phyloP scores from a whole-genome alignment of 768 basidiomycete species.

The Rubroboletus satanas region DNA sequence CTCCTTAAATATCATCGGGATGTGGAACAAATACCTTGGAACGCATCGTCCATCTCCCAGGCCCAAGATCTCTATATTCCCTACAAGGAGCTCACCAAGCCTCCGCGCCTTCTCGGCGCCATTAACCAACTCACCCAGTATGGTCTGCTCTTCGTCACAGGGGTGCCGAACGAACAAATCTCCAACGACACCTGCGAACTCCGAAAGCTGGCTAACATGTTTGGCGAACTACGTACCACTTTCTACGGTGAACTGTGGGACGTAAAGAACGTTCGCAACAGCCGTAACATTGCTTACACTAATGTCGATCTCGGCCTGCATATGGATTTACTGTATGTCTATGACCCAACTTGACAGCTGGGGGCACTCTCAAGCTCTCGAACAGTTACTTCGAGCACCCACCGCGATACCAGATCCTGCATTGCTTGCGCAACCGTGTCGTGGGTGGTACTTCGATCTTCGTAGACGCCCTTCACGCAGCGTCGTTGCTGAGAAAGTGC shows the following conservation, averaged over 20 bases:
- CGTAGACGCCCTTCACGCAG: constrained; percentile 73
- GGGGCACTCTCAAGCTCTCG: constrained; percentile 3
- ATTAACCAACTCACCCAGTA: constrained; percentile 68
- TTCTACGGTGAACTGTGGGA: constrained; percentile 92
- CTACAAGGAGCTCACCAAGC: constrained; percentile 48
- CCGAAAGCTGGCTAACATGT: constrained; percentile 54
- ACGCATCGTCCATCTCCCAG: constrained; percentile 34
- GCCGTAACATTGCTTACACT: constrained; percentile 93
- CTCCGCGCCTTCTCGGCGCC: constrained; percentile 47
- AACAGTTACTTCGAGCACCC: constrained; percentile 86
- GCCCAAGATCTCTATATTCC: constrained; percentile 47
- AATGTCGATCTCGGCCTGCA: constrained; percentile 84
- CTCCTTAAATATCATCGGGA: constrained; percentile 47
- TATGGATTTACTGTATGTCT: constrained; percentile 83
- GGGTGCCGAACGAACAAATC: constrained; percentile 63
- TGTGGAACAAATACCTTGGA: constrained; percentile 42
- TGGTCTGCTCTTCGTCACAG: constrained; percentile 70
- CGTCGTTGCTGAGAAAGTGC: constrained; percentile 44
- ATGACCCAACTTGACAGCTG: background rate
- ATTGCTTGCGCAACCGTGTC: constrained; percentile 84
- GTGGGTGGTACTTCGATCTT: constrained; percentile 82
- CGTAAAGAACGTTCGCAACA: constrained; percentile 69
- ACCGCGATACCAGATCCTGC: constrained; percentile 88
- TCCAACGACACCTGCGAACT: constrained; percentile 62
- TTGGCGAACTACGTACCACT: constrained; percentile 78